Base-by-base conservation (phyloP, 768 basidiomycete genomes). In the Boletus sensibilis region DNA sequence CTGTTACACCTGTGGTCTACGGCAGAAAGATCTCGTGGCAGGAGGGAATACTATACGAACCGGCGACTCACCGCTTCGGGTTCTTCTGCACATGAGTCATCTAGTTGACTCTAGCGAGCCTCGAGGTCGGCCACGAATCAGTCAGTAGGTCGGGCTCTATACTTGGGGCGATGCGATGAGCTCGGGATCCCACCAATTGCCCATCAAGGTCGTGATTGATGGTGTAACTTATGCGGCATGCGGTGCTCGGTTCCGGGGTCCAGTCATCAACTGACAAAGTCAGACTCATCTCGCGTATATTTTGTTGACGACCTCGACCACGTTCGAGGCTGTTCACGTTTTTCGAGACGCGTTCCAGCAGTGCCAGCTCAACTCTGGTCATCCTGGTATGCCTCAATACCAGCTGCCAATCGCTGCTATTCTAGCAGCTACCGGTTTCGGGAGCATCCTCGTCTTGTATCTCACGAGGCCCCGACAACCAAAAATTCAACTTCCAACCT, bases 341-440 rank as follows among this genome's bases (percentile, higher is more conserved):
- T 33, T 47, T 23, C 39, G 34, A 37, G 49, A 44, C 48, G 31
- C 38, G 38, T 40, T 41, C 40, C 35, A n/a, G n/a, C n/a, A 40
- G 21, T 31, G 20, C 44, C 44, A 39, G 50, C 21, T 50, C 9
- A 27, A 29, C 9, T 39, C 35, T 21, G 27, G 48, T 38, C 40
- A 20, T 48, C 18, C 37, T 27, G 54, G 58, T 33, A 90, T 90
- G 88, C 79, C 78, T 62, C 78, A 71, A 9, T 86, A 82, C 68
- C 84, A 88, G 65, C 69, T 87, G 7, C 76, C 77, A 53, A 76
- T 85, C 34, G 82, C 83, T 21, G 70, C 76, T 27, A 68, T 71
- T 9, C 76, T 90, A 25, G 76, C 72, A 18, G 70, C 67, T 49
- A 72, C 73, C 51, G 78, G 76, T 7, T 52, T 78, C 23, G 68